Evolutionary conservation across 1,139 yeast species (phyloP), one percentile per base, ranked within the genome.

Genomic region (Blastobotrys serpentis): DNA sequence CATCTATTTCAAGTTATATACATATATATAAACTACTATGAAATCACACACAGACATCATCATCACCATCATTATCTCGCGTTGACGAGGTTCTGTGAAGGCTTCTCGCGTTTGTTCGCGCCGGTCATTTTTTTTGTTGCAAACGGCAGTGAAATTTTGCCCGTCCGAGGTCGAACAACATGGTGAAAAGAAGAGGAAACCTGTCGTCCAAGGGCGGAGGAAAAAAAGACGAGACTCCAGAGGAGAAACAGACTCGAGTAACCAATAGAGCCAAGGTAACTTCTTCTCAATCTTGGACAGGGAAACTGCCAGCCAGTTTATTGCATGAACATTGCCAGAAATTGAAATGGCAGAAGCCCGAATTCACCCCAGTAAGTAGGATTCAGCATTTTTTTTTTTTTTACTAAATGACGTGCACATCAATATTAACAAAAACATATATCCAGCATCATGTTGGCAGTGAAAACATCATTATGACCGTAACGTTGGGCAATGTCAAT

Each of bases 291-390:
- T 80, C 85, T 19, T 90, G 98, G 97, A 89, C 97, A 1, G 98
- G 98, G 1, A 92, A 92, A 59, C 71, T 92, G 10, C 98, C 98
- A 0, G 89, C 87, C 2, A 83, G 95, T 0, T 67, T 92, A 29
- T 73, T 92, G 3, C 87, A 87, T 62, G 98, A 92, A 61, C 85
- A 84, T 56, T 86, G 95, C 54, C 97, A 87, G 64, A 86, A 84
- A 62, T 82, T 79, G 52, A 87, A 88, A 66, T 92, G 98, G 98
- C 86, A 82, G 50, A 84, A 84, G 57, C 95, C 88, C 3, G 81
- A 76, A 14, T 85, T 86, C 58, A 90, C 85, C 50, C 83, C 86
- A 84, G 76, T 71, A 43, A 67, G 72, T 59, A 62, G 65, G 26
- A n/a, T 19, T 14, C 16, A 3, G 6, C 5, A 14, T 19, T 19